Evolutionary conservation across 2,329 filamentous ascomycete genomes (phyloP), one percentile per base, ranked within the genome.

Genomic region (Ascochyta lentis): DNA sequence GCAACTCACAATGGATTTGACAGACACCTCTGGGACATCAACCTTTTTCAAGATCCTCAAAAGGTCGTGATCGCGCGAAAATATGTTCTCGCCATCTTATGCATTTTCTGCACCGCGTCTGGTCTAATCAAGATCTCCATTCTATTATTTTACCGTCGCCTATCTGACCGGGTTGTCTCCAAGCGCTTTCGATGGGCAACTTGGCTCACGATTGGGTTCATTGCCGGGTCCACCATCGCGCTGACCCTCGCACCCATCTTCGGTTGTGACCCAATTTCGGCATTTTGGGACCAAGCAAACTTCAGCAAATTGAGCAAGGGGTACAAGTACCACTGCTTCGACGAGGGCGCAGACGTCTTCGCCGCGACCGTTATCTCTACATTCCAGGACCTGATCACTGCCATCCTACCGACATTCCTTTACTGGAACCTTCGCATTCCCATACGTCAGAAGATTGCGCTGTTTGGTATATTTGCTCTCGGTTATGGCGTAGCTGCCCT

Each of bases 121-220:
- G 70, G 71, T 0, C 46, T 73, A 1, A 64, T 73, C 45, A 75
- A 75, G 39, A 63, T 75, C 12, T 73, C 70, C 8, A 73, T 75
- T 15, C 61, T 75, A 3, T 59, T 70, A 2, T 73, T 72, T 51
- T 73, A 70, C 33, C 66, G 69, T 4, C 65, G 70, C 1, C 59
- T 73, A 0, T 67, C 66, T 8, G 52, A 68, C 12, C 66, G 69
- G 8, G 64, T 61, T 2, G 59, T 72, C 2, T 72, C 70, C 5
- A 63, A 45, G 1, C 31, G 41, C 3, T 73, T 72, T 34, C 60
- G 61, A 37, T 68, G 63, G 61, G 58, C 58, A 1, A 70, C 65
- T 3, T 63, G 65, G 60, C 47, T 67, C n/a, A 65, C 54, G 9
- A 72, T 73, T 24, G 62, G 39, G 15, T 72, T 67, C 52, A 71